A percentile compares a stretch with the other conserved stretches of the same genome.
These are phyloP conservation scores for Asterophora lycoperdoides DNA, from an alignment of 768 basidiomycete genomes.

Conservation along the genomic window DNA sequence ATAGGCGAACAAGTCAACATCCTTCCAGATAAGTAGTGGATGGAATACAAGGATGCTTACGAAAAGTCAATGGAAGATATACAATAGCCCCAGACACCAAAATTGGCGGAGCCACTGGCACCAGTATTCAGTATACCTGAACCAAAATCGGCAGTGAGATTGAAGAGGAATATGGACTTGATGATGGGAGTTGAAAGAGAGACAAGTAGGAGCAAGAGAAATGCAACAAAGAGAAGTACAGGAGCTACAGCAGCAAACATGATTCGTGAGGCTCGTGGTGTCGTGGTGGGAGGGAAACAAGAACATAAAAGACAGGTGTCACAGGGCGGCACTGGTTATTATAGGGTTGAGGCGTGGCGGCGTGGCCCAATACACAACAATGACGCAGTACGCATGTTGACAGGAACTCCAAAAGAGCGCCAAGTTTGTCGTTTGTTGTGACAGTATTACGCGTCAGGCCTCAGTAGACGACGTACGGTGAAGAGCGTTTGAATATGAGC, in stretches of 20 bases:
- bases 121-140: constrained; percentile 31
- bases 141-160: constrained; percentile 34
- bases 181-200: constrained; percentile 61
- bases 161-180: constrained; percentile 51
- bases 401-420: background rate
- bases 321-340: background rate
- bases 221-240: constrained; percentile 46
- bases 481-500: no score
- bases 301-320: background rate
- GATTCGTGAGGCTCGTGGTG: constrained; percentile 1
- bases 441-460: no score
- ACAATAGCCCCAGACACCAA: constrained; percentile 68
- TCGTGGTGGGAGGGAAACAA: no score
- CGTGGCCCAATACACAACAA: constrained; percentile 18
- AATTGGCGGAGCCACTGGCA: constrained; percentile 36
- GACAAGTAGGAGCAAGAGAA: constrained; percentile 57
- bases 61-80: constrained; percentile 40
- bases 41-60: constrained; percentile 26
- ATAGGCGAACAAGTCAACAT: constrained; percentile 14
- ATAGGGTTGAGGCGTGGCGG: background rate
- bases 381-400: constrained; percentile 9
- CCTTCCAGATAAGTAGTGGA: constrained; percentile 1
- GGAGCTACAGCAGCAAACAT: constrained; percentile 34
- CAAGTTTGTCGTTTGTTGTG: background rate
- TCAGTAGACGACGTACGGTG: no score